Evolutionary conservation across 768 basidiomycete genomes (phyloP).

Genomic region (Coprinopsis cinerea): DNA sequence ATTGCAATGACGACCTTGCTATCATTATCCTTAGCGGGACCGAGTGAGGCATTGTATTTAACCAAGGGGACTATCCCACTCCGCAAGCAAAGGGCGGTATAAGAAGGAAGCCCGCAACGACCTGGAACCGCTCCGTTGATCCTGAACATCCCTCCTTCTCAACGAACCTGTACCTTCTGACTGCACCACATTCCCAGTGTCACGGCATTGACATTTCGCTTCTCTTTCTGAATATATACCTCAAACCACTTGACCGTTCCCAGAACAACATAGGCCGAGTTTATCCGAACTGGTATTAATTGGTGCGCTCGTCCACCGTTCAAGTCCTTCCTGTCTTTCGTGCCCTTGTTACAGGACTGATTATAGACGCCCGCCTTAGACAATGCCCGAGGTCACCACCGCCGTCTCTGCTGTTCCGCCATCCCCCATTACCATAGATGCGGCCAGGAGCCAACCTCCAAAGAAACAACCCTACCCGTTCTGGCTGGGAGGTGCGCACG

Average conservation of each 20-base stretch:
- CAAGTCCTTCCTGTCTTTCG: background rate
- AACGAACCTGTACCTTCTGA: background rate
- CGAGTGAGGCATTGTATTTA: no score
- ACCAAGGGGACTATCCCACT: no score
- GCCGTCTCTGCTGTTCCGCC: constrained; percentile 10
- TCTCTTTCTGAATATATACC: no score
- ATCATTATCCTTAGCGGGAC: no score
- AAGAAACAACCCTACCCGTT: constrained; percentile 79
- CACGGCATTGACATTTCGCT: background rate
- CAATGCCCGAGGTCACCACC: constrained; percentile 1
- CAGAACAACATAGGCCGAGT: no score
- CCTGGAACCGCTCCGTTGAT: background rate
- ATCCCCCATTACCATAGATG: constrained; percentile 9
- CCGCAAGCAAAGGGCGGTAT: no score
- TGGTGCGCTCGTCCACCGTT: no score
- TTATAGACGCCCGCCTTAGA: background rate
- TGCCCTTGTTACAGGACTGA: background rate
- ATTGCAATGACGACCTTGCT: no score
- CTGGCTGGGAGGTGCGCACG: constrained; percentile 66
- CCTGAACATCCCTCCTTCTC: background rate
- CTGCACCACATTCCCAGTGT: background rate
- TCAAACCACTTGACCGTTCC: no score
- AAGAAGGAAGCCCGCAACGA: background rate
- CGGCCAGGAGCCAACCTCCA: constrained; percentile 15
- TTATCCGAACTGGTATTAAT: no score